Evolutionary conservation across 73 alveolate genomes (phyloP).

Genomic region (Paramecium tetraurelia): DNA sequence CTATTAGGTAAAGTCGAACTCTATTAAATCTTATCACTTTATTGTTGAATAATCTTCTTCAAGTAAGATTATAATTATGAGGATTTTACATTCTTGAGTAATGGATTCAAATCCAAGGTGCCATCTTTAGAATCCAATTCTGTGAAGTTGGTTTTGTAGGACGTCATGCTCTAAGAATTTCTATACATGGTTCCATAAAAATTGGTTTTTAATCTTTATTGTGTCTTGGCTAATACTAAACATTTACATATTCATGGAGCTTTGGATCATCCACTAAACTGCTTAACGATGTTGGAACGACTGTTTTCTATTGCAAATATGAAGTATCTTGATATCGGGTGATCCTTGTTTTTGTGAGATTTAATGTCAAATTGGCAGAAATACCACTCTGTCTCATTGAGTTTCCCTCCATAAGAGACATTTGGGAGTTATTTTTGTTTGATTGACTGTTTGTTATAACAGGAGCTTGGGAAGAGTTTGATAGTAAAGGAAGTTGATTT

Average conservation of each 20-base stretch:
- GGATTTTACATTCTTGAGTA: not conserved
- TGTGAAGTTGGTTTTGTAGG: not conserved
- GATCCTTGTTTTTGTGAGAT: not conserved
- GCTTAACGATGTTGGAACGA: not conserved
- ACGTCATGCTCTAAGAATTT: not conserved
- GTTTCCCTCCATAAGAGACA: not conserved
- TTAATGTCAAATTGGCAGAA: not conserved
- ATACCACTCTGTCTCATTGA: not conserved
- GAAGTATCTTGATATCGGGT: not conserved
- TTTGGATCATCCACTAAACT: not conserved
- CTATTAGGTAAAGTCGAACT: not conserved
- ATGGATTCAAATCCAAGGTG: not conserved
- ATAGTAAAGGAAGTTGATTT: not conserved
- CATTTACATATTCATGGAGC: not conserved
- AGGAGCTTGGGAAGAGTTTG: not conserved
- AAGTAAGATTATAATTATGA: not conserved
- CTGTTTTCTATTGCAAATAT: not conserved
- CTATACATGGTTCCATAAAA: not conserved
- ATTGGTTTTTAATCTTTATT: not conserved
- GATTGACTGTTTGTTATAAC: not conserved
- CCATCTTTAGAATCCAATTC: conserved; percentile 1
- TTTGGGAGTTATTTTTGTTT: not conserved
- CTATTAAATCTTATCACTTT: not conserved
- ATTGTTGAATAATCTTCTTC: not conserved
- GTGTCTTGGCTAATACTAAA: not conserved